A percentile compares a stretch with the other conserved stretches of the same genome.
Conservation (phyloP, 1,284 basidiomycete genomes). For the Cryptococcus sp. region DNA sequence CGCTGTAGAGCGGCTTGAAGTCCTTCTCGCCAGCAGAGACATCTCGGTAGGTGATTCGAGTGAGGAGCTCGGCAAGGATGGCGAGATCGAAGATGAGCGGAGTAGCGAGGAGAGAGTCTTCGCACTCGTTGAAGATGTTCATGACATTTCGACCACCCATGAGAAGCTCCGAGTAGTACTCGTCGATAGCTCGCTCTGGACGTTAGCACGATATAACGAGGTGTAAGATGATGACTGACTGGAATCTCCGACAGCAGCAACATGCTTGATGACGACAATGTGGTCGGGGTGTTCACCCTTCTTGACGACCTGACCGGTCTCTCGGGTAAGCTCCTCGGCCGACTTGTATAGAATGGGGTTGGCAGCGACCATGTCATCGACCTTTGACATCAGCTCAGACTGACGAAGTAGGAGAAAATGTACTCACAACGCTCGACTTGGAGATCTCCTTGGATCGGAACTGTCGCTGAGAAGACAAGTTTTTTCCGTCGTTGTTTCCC, state of each 20-base stretch:
- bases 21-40: constrained; percentile 50
- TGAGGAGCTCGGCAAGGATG: constrained; percentile 90
- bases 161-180: constrained; percentile 86
- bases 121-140: constrained; percentile 93
- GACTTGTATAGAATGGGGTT: constrained; percentile 83
- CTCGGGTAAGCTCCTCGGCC: constrained; percentile 36
- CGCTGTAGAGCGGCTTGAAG: constrained; percentile 76
- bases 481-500: constrained; percentile 96
- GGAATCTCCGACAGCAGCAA: constrained; percentile 81
- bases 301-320: constrained; percentile 56
- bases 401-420: not conserved
- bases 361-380: constrained; percentile 94
- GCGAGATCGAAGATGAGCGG: constrained; percentile 91
- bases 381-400: constrained; percentile 7
- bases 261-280: constrained; percentile 90
- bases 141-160: constrained; percentile 53
- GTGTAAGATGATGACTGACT: constrained; percentile 40
- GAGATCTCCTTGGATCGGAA: constrained; percentile 98
- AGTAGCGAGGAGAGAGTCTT: constrained; percentile 94
- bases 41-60: constrained; percentile 81
- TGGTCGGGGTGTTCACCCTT: constrained; percentile 81
- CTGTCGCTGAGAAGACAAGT: constrained; percentile 84
- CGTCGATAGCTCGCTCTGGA: constrained; percentile 77
- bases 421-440: constrained; percentile 76
- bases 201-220: not conserved